phyloP scores from a whole-genome alignment of 352 stramenopile genomes.

The Phytophthora hybrid region DNA sequence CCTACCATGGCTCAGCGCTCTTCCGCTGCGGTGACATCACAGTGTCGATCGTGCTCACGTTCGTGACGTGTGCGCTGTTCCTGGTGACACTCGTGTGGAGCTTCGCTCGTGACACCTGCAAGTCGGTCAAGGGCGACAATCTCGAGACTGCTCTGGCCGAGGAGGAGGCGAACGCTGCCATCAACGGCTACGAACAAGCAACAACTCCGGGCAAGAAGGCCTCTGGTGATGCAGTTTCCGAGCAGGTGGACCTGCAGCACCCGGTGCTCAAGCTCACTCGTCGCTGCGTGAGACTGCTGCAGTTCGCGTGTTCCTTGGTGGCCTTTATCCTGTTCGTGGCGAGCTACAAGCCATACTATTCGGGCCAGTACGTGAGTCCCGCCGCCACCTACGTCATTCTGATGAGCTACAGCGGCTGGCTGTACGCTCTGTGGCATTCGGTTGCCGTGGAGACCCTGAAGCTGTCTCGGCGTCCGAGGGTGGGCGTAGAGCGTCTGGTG shows the following conservation, averaged over 20 bases:
- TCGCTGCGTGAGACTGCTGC: constrained; percentile 28
- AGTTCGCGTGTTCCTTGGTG: constrained; percentile 36
- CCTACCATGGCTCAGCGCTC: constrained; percentile 24
- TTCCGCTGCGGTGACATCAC: constrained; percentile 45
- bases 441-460: constrained; percentile 44
- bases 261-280: constrained; percentile 32
- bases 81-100: constrained; percentile 28
- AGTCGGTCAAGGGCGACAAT: constrained; percentile 9
- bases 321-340: constrained; percentile 29
- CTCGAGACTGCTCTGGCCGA: constrained; percentile 5
- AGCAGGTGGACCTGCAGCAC: constrained; percentile 21
- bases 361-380: constrained; percentile 43
- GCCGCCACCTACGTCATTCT: constrained; percentile 44
- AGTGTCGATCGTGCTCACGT: constrained; percentile 36
- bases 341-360: constrained; percentile 51
- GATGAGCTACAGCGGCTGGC: constrained; percentile 39
- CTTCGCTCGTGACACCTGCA: constrained; percentile 18
- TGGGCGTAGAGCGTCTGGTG: constrained; percentile 40
- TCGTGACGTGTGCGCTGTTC: constrained; percentile 38
- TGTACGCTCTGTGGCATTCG: constrained; percentile 50
- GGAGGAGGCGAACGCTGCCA: not conserved
- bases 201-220: constrained; percentile 11
- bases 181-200: not conserved
- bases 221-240: not conserved
- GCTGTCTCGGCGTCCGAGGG: constrained; percentile 34